These are phyloP conservation scores for Protomyces arabidopsidicola DNA, from an alignment of 1,139 yeast species.

Conservation along the genomic window DNA sequence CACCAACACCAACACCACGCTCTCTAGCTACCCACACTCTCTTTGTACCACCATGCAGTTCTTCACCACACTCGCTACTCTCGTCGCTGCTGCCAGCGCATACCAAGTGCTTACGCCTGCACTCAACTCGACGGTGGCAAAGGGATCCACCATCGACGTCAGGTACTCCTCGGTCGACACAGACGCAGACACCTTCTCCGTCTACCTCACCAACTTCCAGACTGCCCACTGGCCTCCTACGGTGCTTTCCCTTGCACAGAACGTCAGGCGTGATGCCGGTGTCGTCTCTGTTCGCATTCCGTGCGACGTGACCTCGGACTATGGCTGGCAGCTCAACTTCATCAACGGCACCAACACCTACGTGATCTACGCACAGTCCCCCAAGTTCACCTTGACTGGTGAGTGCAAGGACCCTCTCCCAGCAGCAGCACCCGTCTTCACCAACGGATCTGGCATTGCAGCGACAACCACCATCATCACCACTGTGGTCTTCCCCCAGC, in stretches of 20 bases:
- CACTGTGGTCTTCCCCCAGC: constrained; percentile 8
- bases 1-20: neutral
- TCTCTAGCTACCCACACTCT: constrained; percentile 21
- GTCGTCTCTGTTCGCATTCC: constrained; percentile 22
- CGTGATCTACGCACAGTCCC: constrained; percentile 29
- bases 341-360: constrained; percentile 29
- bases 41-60: constrained; percentile 13
- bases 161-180: constrained; percentile 27
- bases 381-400: constrained; percentile 18
- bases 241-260: constrained; percentile 17
- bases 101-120: constrained; percentile 25
- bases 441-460: constrained; percentile 7
- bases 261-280: constrained; percentile 12
- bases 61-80: constrained; percentile 22
- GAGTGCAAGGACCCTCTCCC: constrained; percentile 22
- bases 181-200: constrained; percentile 22
- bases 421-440: constrained; percentile 9
- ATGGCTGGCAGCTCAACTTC: constrained; percentile 25
- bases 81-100: constrained; percentile 25
- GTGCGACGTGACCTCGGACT: constrained; percentile 20
- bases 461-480: constrained; percentile 2
- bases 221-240: constrained; percentile 23
- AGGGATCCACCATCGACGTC: constrained; percentile 27
- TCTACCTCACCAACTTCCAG: constrained; percentile 28
- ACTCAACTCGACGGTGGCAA: constrained; percentile 18